Evolutionary conservation across 1,284 basidiomycete genomes (phyloP).

Genomic region (Jaminaea rosea): DNA sequence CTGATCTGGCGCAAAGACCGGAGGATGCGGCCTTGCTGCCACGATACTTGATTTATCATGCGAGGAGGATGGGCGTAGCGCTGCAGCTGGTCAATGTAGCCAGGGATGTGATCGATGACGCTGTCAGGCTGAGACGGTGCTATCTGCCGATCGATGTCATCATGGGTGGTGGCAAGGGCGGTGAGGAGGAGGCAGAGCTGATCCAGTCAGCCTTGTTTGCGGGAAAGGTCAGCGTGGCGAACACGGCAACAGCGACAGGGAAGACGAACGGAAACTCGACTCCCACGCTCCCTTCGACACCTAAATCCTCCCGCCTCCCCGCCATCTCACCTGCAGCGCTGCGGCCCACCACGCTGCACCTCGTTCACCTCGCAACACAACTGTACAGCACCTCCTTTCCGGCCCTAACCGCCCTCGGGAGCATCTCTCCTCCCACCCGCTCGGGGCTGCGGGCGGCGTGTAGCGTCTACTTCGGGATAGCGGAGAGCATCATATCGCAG

Average conservation of each 20-base stretch:
- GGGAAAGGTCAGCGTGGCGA: background rate
- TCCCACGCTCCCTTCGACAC: no score
- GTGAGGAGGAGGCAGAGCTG: background rate
- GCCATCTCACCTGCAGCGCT: background rate
- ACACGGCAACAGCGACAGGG: no score
- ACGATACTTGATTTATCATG: constrained; percentile 18
- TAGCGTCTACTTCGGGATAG: background rate
- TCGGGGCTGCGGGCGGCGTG: background rate
- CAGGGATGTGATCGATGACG: constrained; percentile 29
- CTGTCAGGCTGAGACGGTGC: constrained; percentile 23
- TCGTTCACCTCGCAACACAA: background rate
- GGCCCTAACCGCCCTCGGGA: background rate
- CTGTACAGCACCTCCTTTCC: background rate
- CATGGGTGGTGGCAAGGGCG: no score
- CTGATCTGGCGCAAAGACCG: background rate
- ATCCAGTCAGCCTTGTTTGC: background rate
- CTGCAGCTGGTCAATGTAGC: constrained; percentile 40
- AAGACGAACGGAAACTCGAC: no score
- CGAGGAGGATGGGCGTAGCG: constrained; percentile 35
- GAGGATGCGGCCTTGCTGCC: background rate
- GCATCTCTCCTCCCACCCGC: no score
- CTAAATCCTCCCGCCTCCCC: background rate
- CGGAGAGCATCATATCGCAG: background rate
- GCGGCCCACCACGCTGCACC: background rate
- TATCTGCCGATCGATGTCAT: constrained; percentile 31